A percentile compares a stretch with the other conserved stretches of the same genome.
phyloP scores from a whole-genome alignment of 306 rosid genomes.

The Abrus precatorius region DNA sequence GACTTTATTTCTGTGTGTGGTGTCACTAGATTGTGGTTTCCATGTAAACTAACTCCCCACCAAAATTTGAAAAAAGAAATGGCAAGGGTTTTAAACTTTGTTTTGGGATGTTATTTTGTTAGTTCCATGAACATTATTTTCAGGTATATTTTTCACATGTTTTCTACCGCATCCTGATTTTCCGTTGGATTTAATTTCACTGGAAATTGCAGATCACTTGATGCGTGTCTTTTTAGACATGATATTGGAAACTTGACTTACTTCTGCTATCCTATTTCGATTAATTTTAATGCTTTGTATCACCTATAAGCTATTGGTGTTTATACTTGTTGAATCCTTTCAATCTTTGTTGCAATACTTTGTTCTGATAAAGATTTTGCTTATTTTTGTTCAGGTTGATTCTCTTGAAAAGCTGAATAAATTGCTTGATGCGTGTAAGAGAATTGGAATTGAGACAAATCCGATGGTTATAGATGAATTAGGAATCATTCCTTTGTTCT shows the following conservation, averaged over 20 bases:
- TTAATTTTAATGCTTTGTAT: constrained; percentile 16
- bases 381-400: constrained; percentile 64
- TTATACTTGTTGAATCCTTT: constrained; percentile 27
- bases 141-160: background rate
- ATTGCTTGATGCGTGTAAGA: constrained; percentile 74
- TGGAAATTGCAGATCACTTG: constrained; percentile 34
- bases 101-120: constrained; percentile 1
- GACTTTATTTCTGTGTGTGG: background rate
- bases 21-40: constrained; percentile 6
- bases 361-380: constrained; percentile 33
- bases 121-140: constrained; percentile 1
- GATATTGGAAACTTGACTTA: constrained; percentile 2
- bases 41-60: background rate
- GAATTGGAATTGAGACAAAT: constrained; percentile 79
- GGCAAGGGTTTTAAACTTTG: background rate
- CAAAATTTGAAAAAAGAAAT: background rate
- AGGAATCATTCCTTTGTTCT: constrained; percentile 92
- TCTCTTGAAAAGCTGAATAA: constrained; percentile 77
- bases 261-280: background rate
- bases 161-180: constrained; percentile 2
- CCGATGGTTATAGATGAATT: constrained; percentile 68
- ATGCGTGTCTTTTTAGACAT: background rate
- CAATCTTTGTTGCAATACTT: background rate
- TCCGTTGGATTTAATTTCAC: background rate
- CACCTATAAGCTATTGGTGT: constrained; percentile 5